Percentiles rank a stretch among this genome's conserved stretches.
phyloP scores from a whole-genome alignment of 2,329 filamentous ascomycete genomes.

The Botrytis elliptica region DNA sequence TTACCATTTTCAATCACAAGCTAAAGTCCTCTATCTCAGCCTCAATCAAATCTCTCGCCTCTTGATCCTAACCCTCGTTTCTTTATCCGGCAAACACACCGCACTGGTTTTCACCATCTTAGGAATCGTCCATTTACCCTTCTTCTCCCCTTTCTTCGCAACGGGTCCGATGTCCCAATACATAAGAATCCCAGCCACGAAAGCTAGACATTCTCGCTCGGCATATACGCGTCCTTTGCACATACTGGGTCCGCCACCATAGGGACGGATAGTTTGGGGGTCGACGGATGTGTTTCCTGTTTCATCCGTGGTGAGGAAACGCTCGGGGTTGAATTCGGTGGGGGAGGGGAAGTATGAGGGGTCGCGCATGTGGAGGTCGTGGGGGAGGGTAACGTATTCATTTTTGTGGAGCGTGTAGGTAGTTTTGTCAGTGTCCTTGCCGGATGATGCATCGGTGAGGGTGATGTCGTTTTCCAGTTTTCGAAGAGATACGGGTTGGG shows the following conservation, averaged over 20 bases:
- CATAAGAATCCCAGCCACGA: conserved; percentile 51
- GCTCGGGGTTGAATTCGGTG: conserved; percentile 44
- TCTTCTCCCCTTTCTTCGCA: conserved; percentile 36
- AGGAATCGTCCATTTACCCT: conserved; percentile 50
- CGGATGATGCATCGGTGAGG: conserved; percentile 28
- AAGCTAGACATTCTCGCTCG: conserved; percentile 49
- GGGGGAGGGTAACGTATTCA: conserved; percentile 45
- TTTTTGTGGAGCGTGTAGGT: conserved; percentile 45
- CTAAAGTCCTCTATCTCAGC: neutral
- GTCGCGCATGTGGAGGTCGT: conserved; percentile 47
- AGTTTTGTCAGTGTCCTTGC: conserved; percentile 33
- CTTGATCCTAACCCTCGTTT: conserved; percentile 55
- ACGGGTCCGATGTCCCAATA: conserved; percentile 56
- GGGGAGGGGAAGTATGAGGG: conserved; percentile 42
- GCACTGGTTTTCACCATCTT: conserved; percentile 48
- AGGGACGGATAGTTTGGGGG: conserved; percentile 45
- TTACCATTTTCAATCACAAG: neutral
- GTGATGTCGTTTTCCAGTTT: conserved; percentile 42
- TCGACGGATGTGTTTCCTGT: neutral
- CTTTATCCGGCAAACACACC: conserved; percentile 50
- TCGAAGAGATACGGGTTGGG: conserved; percentile 45
- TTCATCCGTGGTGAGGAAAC: conserved; percentile 43
- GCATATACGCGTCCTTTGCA: conserved; percentile 52
- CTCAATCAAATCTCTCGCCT: conserved; percentile 36
- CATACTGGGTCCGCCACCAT: conserved; percentile 49